Base-by-base conservation (phyloP, 164 flowering plant species). In the Nymphaea colorata region DNA sequence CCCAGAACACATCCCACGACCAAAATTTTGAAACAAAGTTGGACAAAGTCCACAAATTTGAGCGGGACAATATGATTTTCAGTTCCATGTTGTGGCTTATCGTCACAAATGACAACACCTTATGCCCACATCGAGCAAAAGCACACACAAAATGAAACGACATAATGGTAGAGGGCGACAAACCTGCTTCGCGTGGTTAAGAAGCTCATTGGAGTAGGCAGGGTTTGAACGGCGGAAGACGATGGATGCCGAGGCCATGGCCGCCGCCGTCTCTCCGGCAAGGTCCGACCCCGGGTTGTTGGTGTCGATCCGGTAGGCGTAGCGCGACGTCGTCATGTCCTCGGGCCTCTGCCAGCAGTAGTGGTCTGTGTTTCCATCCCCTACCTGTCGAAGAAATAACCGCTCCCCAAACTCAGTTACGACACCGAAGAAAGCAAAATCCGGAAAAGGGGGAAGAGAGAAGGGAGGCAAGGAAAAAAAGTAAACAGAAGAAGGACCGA, bases 281-380 rank as follows among this genome's bases (percentile, higher is more conserved):
- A 90, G 91, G 70, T 93, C 98, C 1, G 98, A 93, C 5, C 98
- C 98, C 3, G 98, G 98, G 67, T 84, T 82, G 67, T 76, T 82
- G 0, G 83, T 76, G 71, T 87, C 95, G 36, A 93, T 79, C 74
- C 64, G 74, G 78, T 88, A 93, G 0, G 95, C 93, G 0, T 68
- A 75, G 3, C 98, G 84, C 61, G 85, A 83, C 0, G 98, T 93
- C 43, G 95, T 86, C 98, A 93, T 93, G 74, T 93, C 98, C 74
- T 92, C 98, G 4, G 98, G 96, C 66, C 98, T 72, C 76, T 92
- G 95, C 98, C 98, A 92, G 77, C 98, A 93, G 80, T 80, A 81
- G 71, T 93, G 98, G 74, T 93, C 98, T 15, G 83, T 82, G 73
- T 82, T 82, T 4, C 96, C 96, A 76, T 93, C 98, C 62, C 98